Percentiles rank a stretch among this genome's conserved stretches.
Evolutionary conservation across 306 rosid genomes (phyloP).

Genomic region (Prunus mira): DNA sequence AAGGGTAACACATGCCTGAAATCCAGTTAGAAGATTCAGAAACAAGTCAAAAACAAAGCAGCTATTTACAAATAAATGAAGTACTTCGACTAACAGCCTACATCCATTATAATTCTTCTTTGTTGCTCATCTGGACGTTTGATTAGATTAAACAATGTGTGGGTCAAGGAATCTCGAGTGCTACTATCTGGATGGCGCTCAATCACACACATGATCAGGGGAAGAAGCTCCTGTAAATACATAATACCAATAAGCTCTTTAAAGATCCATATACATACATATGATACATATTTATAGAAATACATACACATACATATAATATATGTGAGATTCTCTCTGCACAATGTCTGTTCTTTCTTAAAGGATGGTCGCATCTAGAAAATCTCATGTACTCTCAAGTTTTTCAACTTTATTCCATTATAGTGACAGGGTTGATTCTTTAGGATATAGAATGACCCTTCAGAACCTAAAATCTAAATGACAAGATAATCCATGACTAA

Average conservation of each 20-base stretch:
- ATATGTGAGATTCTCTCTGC: too few relatives aligned
- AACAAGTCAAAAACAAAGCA: constrained; percentile 12
- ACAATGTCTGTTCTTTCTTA: too few relatives aligned
- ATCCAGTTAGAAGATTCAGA: constrained; percentile 26
- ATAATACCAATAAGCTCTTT: constrained; percentile 7
- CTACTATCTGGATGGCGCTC: constrained; percentile 95
- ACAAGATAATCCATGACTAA: too few relatives aligned
- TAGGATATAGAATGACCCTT: too few relatives aligned
- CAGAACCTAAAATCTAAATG: too few relatives aligned
- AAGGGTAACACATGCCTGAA: constrained; percentile 92
- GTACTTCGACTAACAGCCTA: constrained; percentile 32
- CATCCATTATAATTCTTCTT: constrained; percentile 93
- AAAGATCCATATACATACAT: background rate
- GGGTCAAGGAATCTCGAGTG: constrained; percentile 95
- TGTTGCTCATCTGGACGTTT: constrained; percentile 98
- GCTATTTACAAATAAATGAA: constrained; percentile 1
- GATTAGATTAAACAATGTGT: constrained; percentile 91
- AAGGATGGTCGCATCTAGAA: too few relatives aligned
- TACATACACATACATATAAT: background rate
- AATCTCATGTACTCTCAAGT: too few relatives aligned
- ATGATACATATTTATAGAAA: background rate
- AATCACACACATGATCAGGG: constrained; percentile 93
- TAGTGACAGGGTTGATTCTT: too few relatives aligned
- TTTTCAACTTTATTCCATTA: too few relatives aligned
- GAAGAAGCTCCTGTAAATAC: constrained; percentile 84